These are phyloP conservation scores for Aspergillus affinis DNA, from an alignment of 495 filamentous ascomycete genomes.

Conservation along the genomic window DNA sequence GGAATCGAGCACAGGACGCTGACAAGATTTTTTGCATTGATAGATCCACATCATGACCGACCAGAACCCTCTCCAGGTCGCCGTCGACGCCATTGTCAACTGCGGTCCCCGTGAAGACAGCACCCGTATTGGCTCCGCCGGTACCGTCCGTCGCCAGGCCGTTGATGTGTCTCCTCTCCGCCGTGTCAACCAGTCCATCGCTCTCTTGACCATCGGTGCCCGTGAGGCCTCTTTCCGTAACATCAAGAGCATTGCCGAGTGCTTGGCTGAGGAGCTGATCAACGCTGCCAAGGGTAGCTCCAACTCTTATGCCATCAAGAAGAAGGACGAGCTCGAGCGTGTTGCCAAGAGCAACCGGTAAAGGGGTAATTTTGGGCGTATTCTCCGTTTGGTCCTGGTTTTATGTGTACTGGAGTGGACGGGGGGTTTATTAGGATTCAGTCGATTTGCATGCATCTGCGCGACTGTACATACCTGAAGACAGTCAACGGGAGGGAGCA, in stretches of 20 bases:
- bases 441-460: conserved; percentile 49
- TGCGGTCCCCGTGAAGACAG: conserved; percentile 99
- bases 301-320: conserved; percentile 99
- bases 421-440: conserved; percentile 49
- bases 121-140: conserved; percentile 98
- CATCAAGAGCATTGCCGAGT: conserved; percentile 98
- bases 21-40: conserved; percentile 16
- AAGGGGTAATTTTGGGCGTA: conserved; percentile 43
- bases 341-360: conserved; percentile 99
- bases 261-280: conserved; percentile 98
- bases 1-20: background rate
- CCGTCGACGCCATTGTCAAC: conserved; percentile 99
- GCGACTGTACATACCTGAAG: conserved; percentile 46
- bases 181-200: conserved; percentile 99
- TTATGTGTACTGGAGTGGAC: conserved; percentile 50
- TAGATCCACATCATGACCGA: conserved; percentile 99
- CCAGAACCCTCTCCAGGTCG: conserved; percentile 99
- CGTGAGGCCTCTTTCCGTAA: conserved; percentile 97
- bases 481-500: conserved; percentile 43
- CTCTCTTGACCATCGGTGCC: conserved; percentile 95
- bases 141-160: conserved; percentile 99
- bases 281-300: conserved; percentile 99
- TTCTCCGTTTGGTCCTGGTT: conserved; percentile 50
- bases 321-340: conserved; percentile 99
- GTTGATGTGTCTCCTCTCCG: conserved; percentile 99